Evolutionary conservation across 257 asterid genomes (phyloP), one percentile per base, ranked within the genome.

Genomic region (Solanum appendiculatum): DNA sequence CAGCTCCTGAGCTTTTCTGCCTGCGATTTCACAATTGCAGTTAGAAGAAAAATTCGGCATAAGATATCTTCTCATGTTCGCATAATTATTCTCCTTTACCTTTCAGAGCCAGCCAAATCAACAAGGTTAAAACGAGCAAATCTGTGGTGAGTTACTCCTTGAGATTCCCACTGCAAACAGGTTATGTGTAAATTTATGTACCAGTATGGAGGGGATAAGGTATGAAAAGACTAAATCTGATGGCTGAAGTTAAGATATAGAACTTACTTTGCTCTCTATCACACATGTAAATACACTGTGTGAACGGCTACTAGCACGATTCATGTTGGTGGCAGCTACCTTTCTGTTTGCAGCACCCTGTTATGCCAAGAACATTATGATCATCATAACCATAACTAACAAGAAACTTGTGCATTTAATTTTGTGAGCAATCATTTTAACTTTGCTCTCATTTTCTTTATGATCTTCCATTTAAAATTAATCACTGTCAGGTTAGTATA

Each of bases 1-100:
- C 99, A 34, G 99, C 99, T 68, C 99, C 99, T 40, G 99, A 95
- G 91, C 99, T 97, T 93, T 97, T 96, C 91, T 97, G 99, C 96
- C 99, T 97, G 83, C 63, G 68, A 83, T 91, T 86, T 78, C 48
- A 85, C 70, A 78, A 83, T 83, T 85, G 64, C 54, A 60, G 87
- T 88, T 69, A 36, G 54, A 86, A 84, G 25, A n/a, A 68, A 77
- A 70, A 34, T 58, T 40, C 60, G 78, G 14, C 40, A 31, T 6
- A 23, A 84, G 31, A 46, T 66, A 39, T 69, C 84, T 37, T 58
- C 21, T 84, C 66, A 46, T 34, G 46, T 72, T 70, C 48, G 29
- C 83, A 80, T 56, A 34, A 21, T 72, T 84, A 83, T 74, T 58
- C 74, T 34, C 25, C 85, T 63, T 84, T 92, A 97, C 99, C 99